These are phyloP conservation scores for Pseudozyma tsukubaensis DNA, from an alignment of 1,284 basidiomycete species.

Conservation along the genomic window DNA sequence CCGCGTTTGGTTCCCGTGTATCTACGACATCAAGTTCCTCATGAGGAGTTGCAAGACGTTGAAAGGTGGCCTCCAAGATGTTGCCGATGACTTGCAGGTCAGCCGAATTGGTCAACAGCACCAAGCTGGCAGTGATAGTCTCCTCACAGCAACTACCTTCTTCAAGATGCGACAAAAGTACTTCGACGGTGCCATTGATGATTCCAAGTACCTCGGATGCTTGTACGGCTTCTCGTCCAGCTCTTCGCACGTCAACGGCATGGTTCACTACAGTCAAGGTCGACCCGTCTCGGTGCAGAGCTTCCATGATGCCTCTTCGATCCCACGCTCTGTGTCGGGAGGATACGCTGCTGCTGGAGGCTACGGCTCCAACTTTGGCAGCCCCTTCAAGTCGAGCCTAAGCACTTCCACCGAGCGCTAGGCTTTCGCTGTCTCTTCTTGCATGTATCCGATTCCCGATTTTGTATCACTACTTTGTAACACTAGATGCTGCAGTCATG, in stretches of 20 bases:
- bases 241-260: constrained; percentile 50
- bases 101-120: constrained; percentile 90
- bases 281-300: constrained; percentile 45
- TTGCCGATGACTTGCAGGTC: constrained; percentile 91
- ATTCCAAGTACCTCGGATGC: constrained; percentile 65
- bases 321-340: constrained; percentile 46
- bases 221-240: constrained; percentile 65
- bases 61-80: constrained; percentile 93
- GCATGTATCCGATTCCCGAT: background rate
- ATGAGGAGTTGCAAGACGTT: constrained; percentile 88
- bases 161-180: constrained; percentile 94
- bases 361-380: constrained; percentile 44
- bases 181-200: constrained; percentile 85
- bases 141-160: constrained; percentile 91
- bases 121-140: constrained; percentile 94
- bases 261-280: constrained; percentile 51
- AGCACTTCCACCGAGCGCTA: constrained; percentile 37
- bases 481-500: constrained; percentile 25
- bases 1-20: constrained; percentile 91
- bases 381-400: constrained; percentile 45
- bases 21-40: constrained; percentile 98
- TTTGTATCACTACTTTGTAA: constrained; percentile 42
- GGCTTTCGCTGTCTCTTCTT: background rate
- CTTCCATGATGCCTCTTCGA: constrained; percentile 44
- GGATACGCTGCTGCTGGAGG: constrained; percentile 35